Base-by-base conservation (phyloP, 352 stramenopile genomes). In the Pilasporangium apinafurcum region DNA sequence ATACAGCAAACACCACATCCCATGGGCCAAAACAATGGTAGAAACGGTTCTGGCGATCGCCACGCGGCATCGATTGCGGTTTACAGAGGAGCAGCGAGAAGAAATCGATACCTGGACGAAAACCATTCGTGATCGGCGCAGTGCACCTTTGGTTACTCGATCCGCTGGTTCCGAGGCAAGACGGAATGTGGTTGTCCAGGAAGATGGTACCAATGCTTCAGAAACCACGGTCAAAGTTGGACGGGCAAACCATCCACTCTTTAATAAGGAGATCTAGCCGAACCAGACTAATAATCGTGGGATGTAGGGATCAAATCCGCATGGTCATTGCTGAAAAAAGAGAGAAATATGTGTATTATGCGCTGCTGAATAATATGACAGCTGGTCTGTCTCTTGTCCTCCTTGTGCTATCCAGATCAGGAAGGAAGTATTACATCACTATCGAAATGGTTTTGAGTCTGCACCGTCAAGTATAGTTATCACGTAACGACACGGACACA, bases 21-120 rank as follows among this genome's bases (percentile, higher is more conserved):
- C 64, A 13, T 92, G 79, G 79, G 76, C 76, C 13, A 78, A 78
- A 21, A 59, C 62, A 6, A 70, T 72, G 27, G 71, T 83, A 7
- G 79, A 92, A 40, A 51, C 53, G 4, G 74, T 87, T 3, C 39
- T 92, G 22, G 44, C 44, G 1, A 28, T 86, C 7, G 66, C 51
- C 33, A 87, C 79, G 8, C 68, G 69, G 24, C 55, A 77, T 18
- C 73, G 76, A 1, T 37, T 86, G 27, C 35, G 56, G 18, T 92
- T 92, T 48, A 41, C 18, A 29, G 62, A 72, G 6, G n/a, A 48
- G 2, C 48, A 80, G 24, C 66, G 79, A 9, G 40, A 49, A 9
- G 59, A 85, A 37, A 59, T 92, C 4, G 79, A 92, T 36, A 44
- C 55, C 3, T 92, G 79, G 79, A 89, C 79, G 8, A 77, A 66